Evolutionary conservation across 352 stramenopile genomes (phyloP).

Genomic region (Globisporangium rhizosaccharum): DNA sequence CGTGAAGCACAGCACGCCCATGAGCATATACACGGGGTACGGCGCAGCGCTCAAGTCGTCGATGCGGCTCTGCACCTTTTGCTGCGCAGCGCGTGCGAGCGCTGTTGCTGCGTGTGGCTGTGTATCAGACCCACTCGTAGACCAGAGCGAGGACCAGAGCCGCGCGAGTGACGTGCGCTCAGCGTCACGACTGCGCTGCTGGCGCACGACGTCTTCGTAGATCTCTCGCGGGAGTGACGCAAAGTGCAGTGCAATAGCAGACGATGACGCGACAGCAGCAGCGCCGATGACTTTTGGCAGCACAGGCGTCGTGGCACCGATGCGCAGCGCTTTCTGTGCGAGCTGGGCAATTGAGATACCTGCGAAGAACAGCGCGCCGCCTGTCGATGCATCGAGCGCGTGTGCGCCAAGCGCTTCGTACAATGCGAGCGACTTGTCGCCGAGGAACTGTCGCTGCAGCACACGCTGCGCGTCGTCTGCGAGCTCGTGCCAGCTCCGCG

Average conservation of each 20-base stretch:
- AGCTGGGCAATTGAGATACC: conserved; percentile 44
- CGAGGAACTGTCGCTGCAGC: conserved; percentile 27
- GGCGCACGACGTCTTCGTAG: conserved; percentile 21
- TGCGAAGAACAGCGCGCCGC: conserved; percentile 40
- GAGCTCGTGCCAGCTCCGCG: conserved; percentile 8
- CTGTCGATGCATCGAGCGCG: conserved; percentile 38
- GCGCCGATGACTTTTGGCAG: conserved; percentile 33
- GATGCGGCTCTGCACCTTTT: conserved; percentile 27
- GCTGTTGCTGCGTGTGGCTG: background rate
- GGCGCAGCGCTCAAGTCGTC: conserved; percentile 40
- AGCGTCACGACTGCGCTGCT: conserved; percentile 13
- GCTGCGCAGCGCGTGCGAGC: conserved; percentile 6
- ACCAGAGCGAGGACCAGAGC: conserved; percentile 9
- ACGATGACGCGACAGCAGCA: conserved; percentile 44
- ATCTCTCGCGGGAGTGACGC: conserved; percentile 42
- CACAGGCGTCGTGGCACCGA: conserved; percentile 43
- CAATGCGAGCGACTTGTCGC: conserved; percentile 33
- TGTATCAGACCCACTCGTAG: background rate
- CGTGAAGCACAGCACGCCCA: conserved; percentile 71
- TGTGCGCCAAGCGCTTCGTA: conserved; percentile 38
- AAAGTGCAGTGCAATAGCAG: conserved; percentile 37
- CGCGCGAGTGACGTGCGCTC: conserved; percentile 6
- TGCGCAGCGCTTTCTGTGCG: conserved; percentile 31
- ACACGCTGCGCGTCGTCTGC: conserved; percentile 12
- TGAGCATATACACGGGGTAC: conserved; percentile 60